phyloP scores from a whole-genome alignment of 495 filamentous ascomycete genomes.

The Talaromyces borbonicus region DNA sequence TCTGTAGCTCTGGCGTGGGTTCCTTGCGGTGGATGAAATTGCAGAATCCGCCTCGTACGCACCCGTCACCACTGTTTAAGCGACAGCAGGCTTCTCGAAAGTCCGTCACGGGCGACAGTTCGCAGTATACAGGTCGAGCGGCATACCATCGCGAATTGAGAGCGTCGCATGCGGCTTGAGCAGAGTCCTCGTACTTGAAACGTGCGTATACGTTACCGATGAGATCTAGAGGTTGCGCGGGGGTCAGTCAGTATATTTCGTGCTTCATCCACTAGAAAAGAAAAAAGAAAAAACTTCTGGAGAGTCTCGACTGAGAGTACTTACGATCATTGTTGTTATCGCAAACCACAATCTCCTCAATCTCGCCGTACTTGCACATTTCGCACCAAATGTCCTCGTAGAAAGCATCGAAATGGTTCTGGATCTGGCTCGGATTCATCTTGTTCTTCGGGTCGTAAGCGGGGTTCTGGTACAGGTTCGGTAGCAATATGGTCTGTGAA shows the following conservation, averaged over 20 bases:
- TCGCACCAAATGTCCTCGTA: slow-evolving; percentile 99
- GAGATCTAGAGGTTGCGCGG: slow-evolving; percentile 66
- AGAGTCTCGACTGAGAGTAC: too few species aligned
- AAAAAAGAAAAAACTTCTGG: neutral
- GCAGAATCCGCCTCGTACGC: slow-evolving; percentile 93
- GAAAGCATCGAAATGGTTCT: slow-evolving; percentile 99
- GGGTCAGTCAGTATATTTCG: slow-evolving; percentile 7
- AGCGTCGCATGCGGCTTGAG: slow-evolving; percentile 84
- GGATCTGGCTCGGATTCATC: slow-evolving; percentile 88
- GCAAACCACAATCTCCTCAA: slow-evolving; percentile 83
- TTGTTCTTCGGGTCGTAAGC: slow-evolving; percentile 94
- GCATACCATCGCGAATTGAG: slow-evolving; percentile 97
- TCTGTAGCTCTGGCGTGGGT: slow-evolving; percentile 74
- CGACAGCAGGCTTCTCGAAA: slow-evolving; percentile 97
- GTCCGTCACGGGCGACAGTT: slow-evolving; percentile 91
- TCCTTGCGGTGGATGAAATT: slow-evolving; percentile 99
- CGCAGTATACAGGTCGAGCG: slow-evolving; percentile 94
- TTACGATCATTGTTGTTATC: slow-evolving; percentile 94
- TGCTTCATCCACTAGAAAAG: too few species aligned
- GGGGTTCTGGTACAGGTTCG: slow-evolving; percentile 98
- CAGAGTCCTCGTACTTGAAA: slow-evolving; percentile 99
- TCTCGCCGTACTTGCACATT: slow-evolving; percentile 89
- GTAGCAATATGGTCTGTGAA: slow-evolving; percentile 92
- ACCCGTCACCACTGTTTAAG: slow-evolving; percentile 88
- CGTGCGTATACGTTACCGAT: slow-evolving; percentile 99